Base-by-base conservation (phyloP, 257 asterid genomes). In the Jaltomata sinuosa region DNA sequence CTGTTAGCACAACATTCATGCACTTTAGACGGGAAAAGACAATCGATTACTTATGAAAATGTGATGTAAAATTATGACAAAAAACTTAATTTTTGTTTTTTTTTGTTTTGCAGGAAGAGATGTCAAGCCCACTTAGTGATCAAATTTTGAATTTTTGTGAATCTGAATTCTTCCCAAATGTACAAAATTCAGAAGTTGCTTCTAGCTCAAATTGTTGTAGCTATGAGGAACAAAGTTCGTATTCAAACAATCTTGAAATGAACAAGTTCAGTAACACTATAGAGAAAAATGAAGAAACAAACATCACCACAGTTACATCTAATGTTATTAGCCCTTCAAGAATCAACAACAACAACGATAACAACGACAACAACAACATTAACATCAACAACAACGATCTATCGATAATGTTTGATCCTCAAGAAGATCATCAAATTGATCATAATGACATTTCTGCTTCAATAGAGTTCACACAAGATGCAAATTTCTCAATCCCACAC, bases 391-490 rank as follows among this genome's bases (percentile, higher is more conserved):
- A 68, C 3, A 80, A 80, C 79, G 89, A 80, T 72, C 85, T 89
- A 1, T 86, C 93, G 5, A 82, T 89, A 22, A 64, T 90, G n/a
- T 90, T 91, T 81, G 94, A 89, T 85, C 40, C 88, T 16, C 65
- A 88, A 2, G 91, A 91, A 8, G 97, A 92, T 45, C 64, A 92
- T 45, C 64, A 77, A 49, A 57, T 89, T 7, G 97, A 92, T n/a
- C n/a, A n/a, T 5, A 92, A 93, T 7, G 98, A 94, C 89, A 94
- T 96, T 5, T 92, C 98, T 0, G 94, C 91, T 11, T 92, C 98
- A 6, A 92, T 96, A 80, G 98, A 96, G 67, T 94, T 96, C 87
- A 88, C 87, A 16, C 86, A 89, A 4, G 87, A 92, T 10, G 88
- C 95, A 3, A 85, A 87, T 29, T 91, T 90, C 83, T 11, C 84